These are phyloP conservation scores for Lantana camara DNA, from an alignment of 257 asterid species.

Conservation along the genomic window DNA sequence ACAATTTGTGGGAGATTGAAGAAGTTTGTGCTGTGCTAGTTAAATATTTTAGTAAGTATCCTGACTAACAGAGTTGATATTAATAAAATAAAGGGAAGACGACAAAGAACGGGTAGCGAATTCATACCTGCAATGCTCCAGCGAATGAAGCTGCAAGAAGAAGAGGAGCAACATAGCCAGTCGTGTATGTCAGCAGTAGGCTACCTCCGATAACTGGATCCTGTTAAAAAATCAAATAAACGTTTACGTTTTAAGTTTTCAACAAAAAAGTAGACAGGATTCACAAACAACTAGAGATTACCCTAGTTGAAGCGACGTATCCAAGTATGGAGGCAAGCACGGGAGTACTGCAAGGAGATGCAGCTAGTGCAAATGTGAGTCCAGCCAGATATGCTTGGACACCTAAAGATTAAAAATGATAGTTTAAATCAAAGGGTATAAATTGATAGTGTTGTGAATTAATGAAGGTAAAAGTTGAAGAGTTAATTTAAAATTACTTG, in stretches of 20 bases:
- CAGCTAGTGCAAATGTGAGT: conserved; percentile 96
- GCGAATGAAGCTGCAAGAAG: conserved; percentile 98
- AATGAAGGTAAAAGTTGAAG: conserved; percentile 6
- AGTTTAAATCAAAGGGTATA: background rate
- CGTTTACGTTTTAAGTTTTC: no score
- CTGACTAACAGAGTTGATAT: no score
- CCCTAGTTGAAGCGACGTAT: conserved; percentile 91
- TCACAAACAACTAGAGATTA: conserved; percentile 29
- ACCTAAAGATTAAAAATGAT: conserved; percentile 41
- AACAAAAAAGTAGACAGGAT: no score
- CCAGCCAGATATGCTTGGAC: conserved; percentile 97
- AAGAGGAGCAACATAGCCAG: conserved; percentile 93
- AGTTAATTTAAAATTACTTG: conserved; percentile 62
- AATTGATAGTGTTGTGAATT: background rate
- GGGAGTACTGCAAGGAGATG: conserved; percentile 96
- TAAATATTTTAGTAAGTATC: no score
- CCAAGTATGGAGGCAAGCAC: conserved; percentile 92
- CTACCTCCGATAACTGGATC: conserved; percentile 90
- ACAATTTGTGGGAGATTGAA: no score
- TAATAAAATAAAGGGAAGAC: no score
- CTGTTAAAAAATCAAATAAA: conserved; percentile 38
- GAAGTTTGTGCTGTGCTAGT: no score
- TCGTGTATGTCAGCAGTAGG: conserved; percentile 84
- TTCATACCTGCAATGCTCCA: conserved; percentile 90
- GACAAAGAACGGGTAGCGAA: no score